A percentile compares a stretch with the other conserved stretches of the same genome.
These are phyloP conservation scores for Umbelopsis ramanniana DNA, from an alignment of 192 early-diverging fungal genomes.

Conservation along the genomic window DNA sequence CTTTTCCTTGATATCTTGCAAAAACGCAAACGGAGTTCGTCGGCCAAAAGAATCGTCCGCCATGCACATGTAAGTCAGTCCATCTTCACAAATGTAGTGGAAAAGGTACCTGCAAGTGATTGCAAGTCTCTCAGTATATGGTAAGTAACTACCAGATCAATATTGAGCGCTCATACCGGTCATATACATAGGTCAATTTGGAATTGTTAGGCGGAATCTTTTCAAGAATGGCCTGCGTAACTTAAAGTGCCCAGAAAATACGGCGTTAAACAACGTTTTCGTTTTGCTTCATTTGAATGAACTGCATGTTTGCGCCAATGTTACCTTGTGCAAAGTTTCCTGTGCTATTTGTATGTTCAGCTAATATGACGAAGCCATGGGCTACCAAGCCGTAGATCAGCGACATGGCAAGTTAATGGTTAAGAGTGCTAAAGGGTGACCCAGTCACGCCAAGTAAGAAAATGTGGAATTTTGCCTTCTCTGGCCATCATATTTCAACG, in stretches of 20 bases:
- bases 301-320: background rate
- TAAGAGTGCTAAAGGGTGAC: background rate
- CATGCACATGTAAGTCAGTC: slow-evolving; percentile 87
- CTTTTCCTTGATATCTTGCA: slow-evolving; percentile 76
- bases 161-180: slow-evolving; percentile 52
- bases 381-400: slow-evolving; percentile 86
- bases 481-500: too few relatives aligned
- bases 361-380: slow-evolving; percentile 74
- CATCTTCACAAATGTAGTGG: slow-evolving; percentile 84
- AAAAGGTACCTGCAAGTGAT: slow-evolving; percentile 73
- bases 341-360: slow-evolving; percentile 80
- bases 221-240: slow-evolving; percentile 86
- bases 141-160: background rate
- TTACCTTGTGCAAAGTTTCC: slow-evolving; percentile 82
- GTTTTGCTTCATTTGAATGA: background rate
- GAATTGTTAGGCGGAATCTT: slow-evolving; percentile 91
- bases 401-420: slow-evolving; percentile 47
- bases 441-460: background rate
- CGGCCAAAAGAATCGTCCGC: slow-evolving; percentile 74
- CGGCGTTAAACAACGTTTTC: background rate
- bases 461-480: too few relatives aligned
- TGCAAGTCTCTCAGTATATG: background rate
- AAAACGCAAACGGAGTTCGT: slow-evolving; percentile 87
- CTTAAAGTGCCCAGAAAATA: slow-evolving; percentile 34
- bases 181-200: slow-evolving; percentile 92